Evolutionary conservation across 805 yeast species (phyloP).

Genomic region (Metschnikowia matae): DNA sequence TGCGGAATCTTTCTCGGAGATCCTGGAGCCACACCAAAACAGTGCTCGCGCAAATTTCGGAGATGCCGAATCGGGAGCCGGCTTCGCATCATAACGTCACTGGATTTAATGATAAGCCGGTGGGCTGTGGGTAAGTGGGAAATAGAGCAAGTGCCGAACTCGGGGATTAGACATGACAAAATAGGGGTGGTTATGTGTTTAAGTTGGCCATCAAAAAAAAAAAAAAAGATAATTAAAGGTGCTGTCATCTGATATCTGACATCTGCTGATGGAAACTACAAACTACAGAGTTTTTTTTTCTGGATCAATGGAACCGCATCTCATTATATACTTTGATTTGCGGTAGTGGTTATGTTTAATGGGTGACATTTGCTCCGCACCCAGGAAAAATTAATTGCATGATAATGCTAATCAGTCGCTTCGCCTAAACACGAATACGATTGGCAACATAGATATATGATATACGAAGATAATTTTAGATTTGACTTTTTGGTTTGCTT

Average conservation of each 20-base stretch:
- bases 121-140: no score
- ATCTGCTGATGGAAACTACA: background rate
- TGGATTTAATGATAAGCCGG: background rate
- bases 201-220: background rate
- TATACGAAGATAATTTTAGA: no score
- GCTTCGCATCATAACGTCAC: background rate
- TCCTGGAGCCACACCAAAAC: background rate
- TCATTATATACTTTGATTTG: background rate
- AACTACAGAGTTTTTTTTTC: background rate
- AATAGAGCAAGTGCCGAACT: background rate
- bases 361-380: background rate
- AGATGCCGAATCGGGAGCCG: background rate
- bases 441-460: background rate
- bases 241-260: no score
- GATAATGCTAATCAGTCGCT: background rate
- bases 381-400: background rate
- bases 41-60: conserved; percentile 1
- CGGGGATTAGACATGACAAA: background rate
- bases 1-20: background rate
- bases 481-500: no score
- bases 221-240: no score
- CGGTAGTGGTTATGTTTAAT: background rate
- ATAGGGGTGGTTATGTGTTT: no score
- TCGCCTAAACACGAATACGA: background rate
- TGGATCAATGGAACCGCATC: background rate